Base-by-base conservation (phyloP, 352 stramenopile species). In the Globisporangium uncinulatum region DNA sequence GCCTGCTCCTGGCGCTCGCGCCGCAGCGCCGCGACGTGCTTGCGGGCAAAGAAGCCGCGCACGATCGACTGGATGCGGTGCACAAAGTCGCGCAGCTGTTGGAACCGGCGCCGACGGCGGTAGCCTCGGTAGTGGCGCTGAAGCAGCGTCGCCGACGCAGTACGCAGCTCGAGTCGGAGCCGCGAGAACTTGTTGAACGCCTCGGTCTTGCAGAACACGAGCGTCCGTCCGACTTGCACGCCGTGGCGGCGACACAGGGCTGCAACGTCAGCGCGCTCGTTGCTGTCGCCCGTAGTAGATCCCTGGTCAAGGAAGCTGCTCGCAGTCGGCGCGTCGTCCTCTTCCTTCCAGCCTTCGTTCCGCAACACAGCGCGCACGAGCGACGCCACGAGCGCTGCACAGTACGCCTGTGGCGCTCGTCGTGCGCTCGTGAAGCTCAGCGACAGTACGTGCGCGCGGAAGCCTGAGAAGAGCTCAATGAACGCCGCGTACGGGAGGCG, bases 401-500 rank as follows among this genome's bases (percentile, higher is more conserved):
- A 59, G 46, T 59, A 64, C n/a, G 58, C 61, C 34, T 73, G 62
- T 3, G 65, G 73, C 7, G 71, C 71, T 59, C 74, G 67, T 9
- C 58, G 63, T 4, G 53, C 51, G 32, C 46, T 42, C 63, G 50
- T 50, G 41, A 68, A 49, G 31, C 53, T 65, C 9, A 37, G 24
- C 11, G 20, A 54, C 3, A n/a, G n/a, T n/a, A 87, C 51, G 31
- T 73, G 73, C 11, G 66, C 62, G 8, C 78, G 72, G 51, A 88
- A 91, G 39, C 74, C 81, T 0, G 68, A 73, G 61, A 93, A 94
- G 47, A 82, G 54, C 14, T 89, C 78, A 21, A 88, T 63, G 67
- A 99, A 99, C 9, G 87, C 87, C 11, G 87, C 81, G 68, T 98
- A 94, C 5, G 86, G 67, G 32, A 98, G 92, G 13, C 96, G 93